These are phyloP conservation scores for Entrophospora sp. DNA, from an alignment of 192 early-diverging fungal genomes.

Conservation along the genomic window DNA sequence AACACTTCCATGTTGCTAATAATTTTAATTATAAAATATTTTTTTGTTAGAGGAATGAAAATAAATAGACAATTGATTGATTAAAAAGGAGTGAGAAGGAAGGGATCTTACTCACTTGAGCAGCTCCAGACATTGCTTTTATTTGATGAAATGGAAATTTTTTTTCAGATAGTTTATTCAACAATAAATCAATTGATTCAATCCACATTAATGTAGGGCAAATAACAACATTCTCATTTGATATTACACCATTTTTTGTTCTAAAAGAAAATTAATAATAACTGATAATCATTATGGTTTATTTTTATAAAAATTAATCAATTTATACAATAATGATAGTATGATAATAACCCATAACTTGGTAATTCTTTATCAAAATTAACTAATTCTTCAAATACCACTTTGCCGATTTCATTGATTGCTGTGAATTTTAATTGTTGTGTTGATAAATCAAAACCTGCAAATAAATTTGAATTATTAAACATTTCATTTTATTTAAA, in stretches of 20 bases:
- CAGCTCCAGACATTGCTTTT: conserved; percentile 57
- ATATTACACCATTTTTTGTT: conserved; percentile 39
- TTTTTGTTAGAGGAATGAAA: too few species aligned
- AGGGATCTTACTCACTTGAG: conserved; percentile 35
- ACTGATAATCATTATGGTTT: conserved; percentile 11
- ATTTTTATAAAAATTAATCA: conserved; percentile 2
- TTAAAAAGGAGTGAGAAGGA: background rate
- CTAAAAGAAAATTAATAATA: background rate
- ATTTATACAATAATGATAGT: too few species aligned
- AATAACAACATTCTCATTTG: conserved; percentile 41
- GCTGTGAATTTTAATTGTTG: conserved; percentile 66
- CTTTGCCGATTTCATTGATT: conserved; percentile 26
- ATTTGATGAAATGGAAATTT: conserved; percentile 34
- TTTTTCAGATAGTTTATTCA: conserved; percentile 34
- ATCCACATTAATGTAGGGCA: conserved; percentile 75
- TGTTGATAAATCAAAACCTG: conserved; percentile 69
- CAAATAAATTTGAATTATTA: conserved; percentile 41
- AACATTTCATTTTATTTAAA: too few species aligned
- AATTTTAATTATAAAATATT: too few species aligned
- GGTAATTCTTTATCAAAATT: conserved; percentile 58
- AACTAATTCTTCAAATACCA: conserved; percentile 44
- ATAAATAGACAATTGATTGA: background rate
- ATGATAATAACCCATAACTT: conserved; percentile 36
- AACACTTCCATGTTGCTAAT: conserved; percentile 77
- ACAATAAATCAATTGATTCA: conserved; percentile 56